These are phyloP conservation scores for Aspergillus carlsbadensis DNA, from an alignment of 495 filamentous ascomycete species.

Conservation along the genomic window DNA sequence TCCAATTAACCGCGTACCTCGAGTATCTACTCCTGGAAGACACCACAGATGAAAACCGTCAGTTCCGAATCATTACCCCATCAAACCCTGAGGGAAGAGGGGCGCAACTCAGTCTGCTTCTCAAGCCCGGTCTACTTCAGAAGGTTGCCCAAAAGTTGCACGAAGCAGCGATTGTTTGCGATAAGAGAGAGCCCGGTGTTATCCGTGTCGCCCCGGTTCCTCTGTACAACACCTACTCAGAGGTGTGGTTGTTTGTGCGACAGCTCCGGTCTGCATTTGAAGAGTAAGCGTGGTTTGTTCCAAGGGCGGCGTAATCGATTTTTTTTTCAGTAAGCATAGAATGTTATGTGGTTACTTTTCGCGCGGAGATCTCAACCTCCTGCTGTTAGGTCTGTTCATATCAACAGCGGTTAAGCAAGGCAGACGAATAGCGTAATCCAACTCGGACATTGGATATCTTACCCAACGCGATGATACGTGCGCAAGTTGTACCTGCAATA, in stretches of 20 bases:
- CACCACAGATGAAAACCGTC: conserved; percentile 35
- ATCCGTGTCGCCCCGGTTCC: conserved; percentile 91
- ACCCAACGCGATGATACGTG: no score
- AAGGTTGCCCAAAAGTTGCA: conserved; percentile 67
- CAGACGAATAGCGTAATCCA: no score
- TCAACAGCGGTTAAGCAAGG: no score
- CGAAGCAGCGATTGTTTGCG: conserved; percentile 70
- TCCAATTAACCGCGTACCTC: conserved; percentile 75
- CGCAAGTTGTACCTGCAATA: no score
- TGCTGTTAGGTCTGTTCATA: no score
- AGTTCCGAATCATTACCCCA: conserved; percentile 74
- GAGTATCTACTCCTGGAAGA: conserved; percentile 63
- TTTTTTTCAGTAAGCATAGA: background rate
- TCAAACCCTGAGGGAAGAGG: conserved; percentile 66
- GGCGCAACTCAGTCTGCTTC: conserved; percentile 80
- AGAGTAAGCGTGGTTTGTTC: background rate
- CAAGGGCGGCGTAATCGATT: background rate
- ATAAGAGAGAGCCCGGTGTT: conserved; percentile 90
- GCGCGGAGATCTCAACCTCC: no score
- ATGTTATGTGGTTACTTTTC: no score
- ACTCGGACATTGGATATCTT: no score
- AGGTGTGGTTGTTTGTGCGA: conserved; percentile 73
- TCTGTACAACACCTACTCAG: conserved; percentile 80
- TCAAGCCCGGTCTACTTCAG: conserved; percentile 68
- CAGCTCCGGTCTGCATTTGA: conserved; percentile 39